A percentile compares a stretch with the other conserved stretches of the same genome.
Evolutionary conservation across 495 filamentous ascomycete genomes (phyloP).

Genomic region (Chaetomium cochliodes): DNA sequence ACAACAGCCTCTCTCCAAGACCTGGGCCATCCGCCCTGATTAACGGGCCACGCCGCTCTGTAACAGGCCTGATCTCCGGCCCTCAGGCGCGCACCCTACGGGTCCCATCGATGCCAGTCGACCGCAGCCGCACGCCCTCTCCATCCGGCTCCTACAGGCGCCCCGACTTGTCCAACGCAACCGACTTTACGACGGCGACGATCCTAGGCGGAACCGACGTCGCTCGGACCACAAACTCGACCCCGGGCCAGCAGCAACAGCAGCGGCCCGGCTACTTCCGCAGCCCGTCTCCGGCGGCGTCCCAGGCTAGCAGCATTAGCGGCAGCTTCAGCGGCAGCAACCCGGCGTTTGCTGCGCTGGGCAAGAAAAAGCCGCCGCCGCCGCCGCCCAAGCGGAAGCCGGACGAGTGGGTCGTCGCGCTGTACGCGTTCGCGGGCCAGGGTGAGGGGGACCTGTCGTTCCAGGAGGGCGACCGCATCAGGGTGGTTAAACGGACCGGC

Average conservation of each 20-base stretch:
- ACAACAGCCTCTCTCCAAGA: slow-evolving; percentile 12
- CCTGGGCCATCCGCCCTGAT: slow-evolving; percentile 15
- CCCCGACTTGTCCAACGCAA: slow-evolving; percentile 40
- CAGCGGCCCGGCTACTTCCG: slow-evolving; percentile 51
- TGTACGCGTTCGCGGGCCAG: slow-evolving; percentile 77
- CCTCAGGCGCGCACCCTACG: slow-evolving; percentile 40
- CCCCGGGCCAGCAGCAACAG: slow-evolving; percentile 11
- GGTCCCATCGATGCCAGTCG: slow-evolving; percentile 38
- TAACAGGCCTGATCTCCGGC: slow-evolving; percentile 39
- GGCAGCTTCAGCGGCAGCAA: not conserved
- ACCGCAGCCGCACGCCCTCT: slow-evolving; percentile 5
- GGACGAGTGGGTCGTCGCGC: slow-evolving; percentile 69
- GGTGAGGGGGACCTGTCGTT: slow-evolving; percentile 75
- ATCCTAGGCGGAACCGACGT: slow-evolving; percentile 35
- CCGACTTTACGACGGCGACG: slow-evolving; percentile 49
- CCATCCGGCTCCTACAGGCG: slow-evolving; percentile 24
- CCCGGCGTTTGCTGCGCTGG: slow-evolving; percentile 9
- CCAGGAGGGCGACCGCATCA: slow-evolving; percentile 79
- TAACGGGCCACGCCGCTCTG: slow-evolving; percentile 34
- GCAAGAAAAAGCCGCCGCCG: slow-evolving; percentile 52
- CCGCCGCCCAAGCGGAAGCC: slow-evolving; percentile 66
- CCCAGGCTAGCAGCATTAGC: not conserved
- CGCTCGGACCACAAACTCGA: slow-evolving; percentile 25
- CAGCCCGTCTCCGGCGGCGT: slow-evolving; percentile 23
- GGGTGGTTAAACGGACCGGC: slow-evolving; percentile 76